Conservation (phyloP, 2,329 filamentous ascomycete genomes). For the Coniella lustricola region DNA sequence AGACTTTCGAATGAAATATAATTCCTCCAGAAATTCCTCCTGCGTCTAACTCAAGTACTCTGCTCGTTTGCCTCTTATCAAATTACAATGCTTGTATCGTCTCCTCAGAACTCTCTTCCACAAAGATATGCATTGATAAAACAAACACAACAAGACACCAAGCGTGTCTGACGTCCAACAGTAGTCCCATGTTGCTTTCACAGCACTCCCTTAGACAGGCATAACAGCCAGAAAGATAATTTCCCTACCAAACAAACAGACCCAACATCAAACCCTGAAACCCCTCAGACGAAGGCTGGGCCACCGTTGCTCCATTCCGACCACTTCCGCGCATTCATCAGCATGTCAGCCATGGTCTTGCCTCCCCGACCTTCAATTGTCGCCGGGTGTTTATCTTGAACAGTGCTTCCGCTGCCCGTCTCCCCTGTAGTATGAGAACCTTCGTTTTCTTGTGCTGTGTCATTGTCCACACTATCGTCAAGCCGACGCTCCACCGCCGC, state of each 20-base stretch:
- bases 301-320: slow-evolving; percentile 2
- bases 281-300: slow-evolving; percentile 9
- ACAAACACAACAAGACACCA: no score
- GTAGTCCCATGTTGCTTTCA: no score
- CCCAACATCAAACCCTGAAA: not conserved
- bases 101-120: no score
- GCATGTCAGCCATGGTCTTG: slow-evolving; percentile 15
- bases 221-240: not conserved
- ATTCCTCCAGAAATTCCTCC: no score
- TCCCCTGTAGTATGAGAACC: not conserved
- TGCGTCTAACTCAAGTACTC: no score
- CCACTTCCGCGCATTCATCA: slow-evolving; percentile 11
- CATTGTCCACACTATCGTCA: not conserved
- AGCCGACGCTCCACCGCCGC: not conserved
- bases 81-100: no score
- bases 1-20: no score
- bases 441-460: slow-evolving; percentile 9
- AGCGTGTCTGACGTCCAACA: no score
- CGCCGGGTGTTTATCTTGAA: not conserved
- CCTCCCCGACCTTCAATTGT: not conserved
- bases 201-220: no score
- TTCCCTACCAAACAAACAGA: not conserved
- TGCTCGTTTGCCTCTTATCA: no score
- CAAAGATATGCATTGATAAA: no score
- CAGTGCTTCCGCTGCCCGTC: not conserved